Percentiles rank a stretch among this genome's conserved stretches.
Conservation (phyloP, 768 basidiomycete species). For the Pisolithus marmoratus region DNA sequence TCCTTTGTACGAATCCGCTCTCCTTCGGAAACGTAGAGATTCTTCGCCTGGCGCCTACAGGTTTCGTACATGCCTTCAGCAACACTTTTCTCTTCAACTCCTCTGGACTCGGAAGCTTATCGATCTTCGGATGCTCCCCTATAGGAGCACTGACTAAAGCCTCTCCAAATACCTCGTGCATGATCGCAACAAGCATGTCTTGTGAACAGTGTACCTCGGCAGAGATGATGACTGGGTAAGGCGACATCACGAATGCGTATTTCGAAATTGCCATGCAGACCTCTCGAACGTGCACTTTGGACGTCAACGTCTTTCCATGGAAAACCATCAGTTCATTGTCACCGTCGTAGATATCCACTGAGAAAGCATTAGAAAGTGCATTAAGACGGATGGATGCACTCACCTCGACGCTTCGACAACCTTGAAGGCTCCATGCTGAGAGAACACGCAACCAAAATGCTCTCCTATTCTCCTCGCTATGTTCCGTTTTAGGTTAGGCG, state of each 20-base stretch:
- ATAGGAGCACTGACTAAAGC: slow-evolving; percentile 44
- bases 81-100: slow-evolving; percentile 73
- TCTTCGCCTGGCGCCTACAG: slow-evolving; percentile 57
- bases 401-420: slow-evolving; percentile 94
- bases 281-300: slow-evolving; percentile 74
- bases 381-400: slow-evolving; percentile 24
- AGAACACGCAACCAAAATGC: too few species aligned
- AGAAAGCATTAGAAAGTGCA: background rate
- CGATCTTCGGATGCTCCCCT: slow-evolving; percentile 44
- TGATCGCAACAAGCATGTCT: slow-evolving; percentile 68
- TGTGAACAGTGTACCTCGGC: slow-evolving; percentile 92
- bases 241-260: slow-evolving; percentile 87
- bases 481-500: too few species aligned
- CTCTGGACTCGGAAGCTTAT: slow-evolving; percentile 76
- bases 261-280: slow-evolving; percentile 78
- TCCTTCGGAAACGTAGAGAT: slow-evolving; percentile 49
- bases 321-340: slow-evolving; percentile 79
- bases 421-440: too few species aligned
- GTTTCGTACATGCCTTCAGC: slow-evolving; percentile 56
- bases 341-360: slow-evolving; percentile 93
- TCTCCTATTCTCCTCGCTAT: too few species aligned
- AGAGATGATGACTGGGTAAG: slow-evolving; percentile 89
- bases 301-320: slow-evolving; percentile 86
- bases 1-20: slow-evolving; percentile 30
- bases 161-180: slow-evolving; percentile 59